Percentiles rank a stretch among this genome's conserved stretches.
Conservation (phyloP, 2,329 filamentous ascomycete genomes). For the Exutisphaerella laricina region DNA sequence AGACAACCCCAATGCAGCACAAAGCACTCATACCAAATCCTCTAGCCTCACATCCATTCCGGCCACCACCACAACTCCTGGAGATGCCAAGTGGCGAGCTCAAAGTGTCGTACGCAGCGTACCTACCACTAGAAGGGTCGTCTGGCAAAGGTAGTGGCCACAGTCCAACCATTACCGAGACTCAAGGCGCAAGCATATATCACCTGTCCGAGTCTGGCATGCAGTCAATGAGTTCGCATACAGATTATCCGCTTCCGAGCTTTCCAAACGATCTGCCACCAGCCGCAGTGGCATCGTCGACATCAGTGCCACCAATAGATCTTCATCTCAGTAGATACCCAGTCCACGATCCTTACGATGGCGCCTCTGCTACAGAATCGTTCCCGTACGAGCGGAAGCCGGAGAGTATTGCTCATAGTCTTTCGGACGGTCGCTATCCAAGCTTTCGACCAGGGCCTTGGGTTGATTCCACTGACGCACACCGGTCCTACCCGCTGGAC, state of each 20-base stretch:
- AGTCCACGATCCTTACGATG: conserved; percentile 15
- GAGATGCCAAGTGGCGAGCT: conserved; percentile 15
- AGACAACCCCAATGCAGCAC: not conserved
- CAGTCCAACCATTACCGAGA: conserved; percentile 27
- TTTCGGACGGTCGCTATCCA: conserved; percentile 13
- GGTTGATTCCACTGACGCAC: conserved; percentile 1
- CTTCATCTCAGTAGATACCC: conserved; percentile 14
- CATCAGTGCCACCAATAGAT: conserved; percentile 16
- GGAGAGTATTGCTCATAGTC: conserved; percentile 15
- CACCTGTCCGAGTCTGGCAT: conserved; percentile 23
- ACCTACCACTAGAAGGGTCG: conserved; percentile 12
- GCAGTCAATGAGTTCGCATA: conserved; percentile 7
- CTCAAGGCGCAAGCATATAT: conserved; percentile 33
- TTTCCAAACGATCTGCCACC: not conserved
- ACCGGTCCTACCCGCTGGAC: conserved; percentile 47
- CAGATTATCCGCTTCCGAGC: conserved; percentile 5
- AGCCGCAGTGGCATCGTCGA: conserved; percentile 7
- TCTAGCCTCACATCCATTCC: not conserved
- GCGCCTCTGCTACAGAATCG: conserved; percentile 15
- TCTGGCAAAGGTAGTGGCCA: conserved; percentile 3
- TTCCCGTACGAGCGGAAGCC: conserved; percentile 17
- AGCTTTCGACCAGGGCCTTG: conserved; percentile 19
- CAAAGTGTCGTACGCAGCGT: conserved; percentile 11
- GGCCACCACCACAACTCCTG: conserved; percentile 8
- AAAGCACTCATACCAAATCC: not conserved